Conservation (phyloP, 495 filamentous ascomycete species). For the Neohortaea acidophila region DNA sequence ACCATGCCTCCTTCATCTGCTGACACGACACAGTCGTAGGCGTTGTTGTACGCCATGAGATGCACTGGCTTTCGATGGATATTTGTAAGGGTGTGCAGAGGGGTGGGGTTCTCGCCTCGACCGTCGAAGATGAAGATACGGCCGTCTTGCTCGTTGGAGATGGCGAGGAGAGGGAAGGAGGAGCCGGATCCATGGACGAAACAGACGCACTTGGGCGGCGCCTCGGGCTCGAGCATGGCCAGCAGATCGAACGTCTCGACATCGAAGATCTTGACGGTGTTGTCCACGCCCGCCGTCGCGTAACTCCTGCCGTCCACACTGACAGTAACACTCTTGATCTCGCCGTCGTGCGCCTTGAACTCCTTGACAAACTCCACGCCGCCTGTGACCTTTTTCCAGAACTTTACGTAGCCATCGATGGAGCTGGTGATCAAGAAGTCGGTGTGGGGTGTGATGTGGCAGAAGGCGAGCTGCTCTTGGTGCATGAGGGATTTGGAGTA, state of each 20-base stretch:
- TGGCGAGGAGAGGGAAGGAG: constrained; percentile 69
- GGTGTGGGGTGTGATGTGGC: constrained; percentile 72
- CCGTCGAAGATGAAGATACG: constrained; percentile 76
- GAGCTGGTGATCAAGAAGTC: constrained; percentile 93
- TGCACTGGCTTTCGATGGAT: constrained; percentile 67
- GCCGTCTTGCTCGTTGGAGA: constrained; percentile 65
- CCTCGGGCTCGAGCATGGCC: constrained; percentile 60
- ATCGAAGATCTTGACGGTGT: constrained; percentile 89
- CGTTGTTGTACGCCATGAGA: constrained; percentile 76
- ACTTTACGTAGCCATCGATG: constrained; percentile 86
- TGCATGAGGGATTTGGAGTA: constrained; percentile 99
- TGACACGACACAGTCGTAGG: constrained; percentile 78
- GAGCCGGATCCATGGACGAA: constrained; percentile 87
- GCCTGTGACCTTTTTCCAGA: constrained; percentile 91
- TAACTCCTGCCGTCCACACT: constrained; percentile 88
- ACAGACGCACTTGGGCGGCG: constrained; percentile 63
- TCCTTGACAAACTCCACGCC: constrained; percentile 97
- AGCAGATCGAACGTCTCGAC: constrained; percentile 66
- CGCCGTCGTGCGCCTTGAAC: constrained; percentile 77
- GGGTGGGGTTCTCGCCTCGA: constrained; percentile 57
- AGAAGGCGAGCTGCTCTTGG: constrained; percentile 77
- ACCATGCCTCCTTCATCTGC: constrained; percentile 86
- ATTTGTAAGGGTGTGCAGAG: constrained; percentile 56
- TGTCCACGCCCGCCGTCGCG: constrained; percentile 74
- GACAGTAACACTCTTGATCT: constrained; percentile 65